Percentiles rank a stretch among this genome's conserved stretches.
These are phyloP conservation scores for Malania oleifera DNA, from an alignment of 164 flowering plant species.

Conservation along the genomic window DNA sequence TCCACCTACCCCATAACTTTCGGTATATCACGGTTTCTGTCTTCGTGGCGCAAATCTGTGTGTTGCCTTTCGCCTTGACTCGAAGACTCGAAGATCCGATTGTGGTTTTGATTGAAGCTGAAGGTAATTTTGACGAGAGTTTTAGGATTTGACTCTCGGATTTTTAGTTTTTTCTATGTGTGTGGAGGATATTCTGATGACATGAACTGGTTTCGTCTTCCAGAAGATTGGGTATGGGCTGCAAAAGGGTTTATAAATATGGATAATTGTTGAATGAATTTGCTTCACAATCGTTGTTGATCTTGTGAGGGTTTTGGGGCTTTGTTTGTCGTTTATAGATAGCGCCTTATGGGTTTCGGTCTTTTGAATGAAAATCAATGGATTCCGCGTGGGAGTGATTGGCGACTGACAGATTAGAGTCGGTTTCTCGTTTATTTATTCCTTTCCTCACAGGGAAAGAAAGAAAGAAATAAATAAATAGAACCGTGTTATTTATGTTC, in stretches of 20 bases:
- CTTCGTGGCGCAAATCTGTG: background rate
- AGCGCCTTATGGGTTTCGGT: background rate
- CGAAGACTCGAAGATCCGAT: background rate
- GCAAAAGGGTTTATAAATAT: background rate
- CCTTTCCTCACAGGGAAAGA: no score
- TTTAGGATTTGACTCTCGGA: background rate
- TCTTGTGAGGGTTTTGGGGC: background rate
- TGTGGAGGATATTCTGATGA: background rate
- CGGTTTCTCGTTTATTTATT: background rate
- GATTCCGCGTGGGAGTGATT: background rate
- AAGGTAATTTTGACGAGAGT: background rate
- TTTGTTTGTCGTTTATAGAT: background rate
- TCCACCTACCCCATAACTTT: constrained; percentile 1
- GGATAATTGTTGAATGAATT: background rate
- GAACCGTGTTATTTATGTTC: background rate
- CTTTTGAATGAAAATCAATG: background rate
- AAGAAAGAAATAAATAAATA: background rate
- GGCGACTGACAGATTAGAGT: background rate
- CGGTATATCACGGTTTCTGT: constrained; percentile 4
- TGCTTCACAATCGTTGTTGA: background rate
- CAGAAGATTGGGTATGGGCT: background rate
- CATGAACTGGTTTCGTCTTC: background rate
- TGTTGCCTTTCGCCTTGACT: background rate
- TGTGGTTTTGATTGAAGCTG: background rate
- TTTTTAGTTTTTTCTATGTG: background rate